Base-by-base conservation (phyloP, 257 asterid species). In the Nicotiana tomentosiformis region DNA sequence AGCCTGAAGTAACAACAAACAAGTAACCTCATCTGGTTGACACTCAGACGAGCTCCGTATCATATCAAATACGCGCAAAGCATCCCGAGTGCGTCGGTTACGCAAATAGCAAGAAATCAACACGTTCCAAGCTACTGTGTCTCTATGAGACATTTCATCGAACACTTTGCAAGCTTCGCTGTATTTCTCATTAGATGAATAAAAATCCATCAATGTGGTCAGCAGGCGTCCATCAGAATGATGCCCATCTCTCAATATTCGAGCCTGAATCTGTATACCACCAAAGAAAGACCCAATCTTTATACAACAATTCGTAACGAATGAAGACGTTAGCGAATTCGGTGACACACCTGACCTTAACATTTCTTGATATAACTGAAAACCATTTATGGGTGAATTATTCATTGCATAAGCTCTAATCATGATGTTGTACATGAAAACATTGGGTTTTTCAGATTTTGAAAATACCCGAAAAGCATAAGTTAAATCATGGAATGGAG, bases 171-270 rank as follows among this genome's bases (percentile, higher is more conserved):
- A 84, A 1, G 93, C 96, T 10, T 92, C 95, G 0, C 9, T 51
- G 4, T 87, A 88, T 80, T 82, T 87, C 69, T 76, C 89, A 69
- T 86, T 83, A 29, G 69, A 55, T 0, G 99, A 93, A 66, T 95
- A 95, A 57, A 95, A 88, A 81, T 89, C 94, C 96, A 94, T 89
- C 91, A 95, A 86, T 1, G 94, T 84, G 17, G 98, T 94, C 76
- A 87, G 35, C 84, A 94, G 76, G 78, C 87, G 78, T 70, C 82
- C 82, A 82, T 95, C 98, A 7, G 90, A 83, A 10, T 67, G 65
- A 84, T 69, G 82, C 67, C 99, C 99, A 30, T 87, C 88, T 84
- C 85, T 93, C 88, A 90, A 85, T 55, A 92, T 83, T 85, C 83
- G 87, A 0, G 90, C 86, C 68, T 95, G 99, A 65, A 95, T 81